phyloP scores from a whole-genome alignment of 371 early-diverging fungal species.

The Mucor piriformis region DNA sequence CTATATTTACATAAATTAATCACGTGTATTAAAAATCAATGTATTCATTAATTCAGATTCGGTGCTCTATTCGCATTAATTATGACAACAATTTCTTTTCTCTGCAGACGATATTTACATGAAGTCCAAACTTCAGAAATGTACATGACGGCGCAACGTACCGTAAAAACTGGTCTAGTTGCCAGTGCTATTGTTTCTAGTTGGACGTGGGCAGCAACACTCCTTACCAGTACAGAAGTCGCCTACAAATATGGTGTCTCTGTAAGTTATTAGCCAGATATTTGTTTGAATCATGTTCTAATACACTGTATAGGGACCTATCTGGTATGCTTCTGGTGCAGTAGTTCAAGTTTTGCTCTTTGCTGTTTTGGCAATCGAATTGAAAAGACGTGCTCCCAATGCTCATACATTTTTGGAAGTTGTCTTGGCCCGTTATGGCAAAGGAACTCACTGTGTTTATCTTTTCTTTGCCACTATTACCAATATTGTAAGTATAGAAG shows the following conservation, averaged over 20 bases:
- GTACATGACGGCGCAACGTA: constrained; percentile 69
- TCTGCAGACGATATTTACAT: constrained; percentile 58
- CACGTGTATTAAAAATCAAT: neutral
- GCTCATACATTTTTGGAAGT: constrained; percentile 75
- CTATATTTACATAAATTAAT: neutral
- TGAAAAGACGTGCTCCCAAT: constrained; percentile 71
- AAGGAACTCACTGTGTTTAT: constrained; percentile 60
- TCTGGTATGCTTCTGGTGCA: constrained; percentile 77
- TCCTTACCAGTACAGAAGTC: constrained; percentile 67
- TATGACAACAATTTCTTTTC: constrained; percentile 66
- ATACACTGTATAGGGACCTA: constrained; percentile 19
- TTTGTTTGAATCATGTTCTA: too few relatives aligned
- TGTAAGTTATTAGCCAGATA: constrained; percentile 38
- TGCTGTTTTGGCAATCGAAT: constrained; percentile 70
- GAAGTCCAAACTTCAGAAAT: constrained; percentile 69
- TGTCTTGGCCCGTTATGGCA: constrained; percentile 66
- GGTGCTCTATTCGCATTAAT: constrained; percentile 61
- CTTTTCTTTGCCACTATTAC: constrained; percentile 60
- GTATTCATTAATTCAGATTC: constrained; percentile 27
- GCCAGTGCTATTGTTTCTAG: constrained; percentile 67
- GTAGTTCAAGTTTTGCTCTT: constrained; percentile 71
- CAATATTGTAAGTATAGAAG: constrained; percentile 40
- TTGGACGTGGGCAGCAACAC: constrained; percentile 45
- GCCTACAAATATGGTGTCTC: constrained; percentile 70
- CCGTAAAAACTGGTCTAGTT: constrained; percentile 68